These are phyloP conservation scores for Blastomyces parvus DNA, from an alignment of 2,329 filamentous ascomycete genomes.

Conservation along the genomic window DNA sequence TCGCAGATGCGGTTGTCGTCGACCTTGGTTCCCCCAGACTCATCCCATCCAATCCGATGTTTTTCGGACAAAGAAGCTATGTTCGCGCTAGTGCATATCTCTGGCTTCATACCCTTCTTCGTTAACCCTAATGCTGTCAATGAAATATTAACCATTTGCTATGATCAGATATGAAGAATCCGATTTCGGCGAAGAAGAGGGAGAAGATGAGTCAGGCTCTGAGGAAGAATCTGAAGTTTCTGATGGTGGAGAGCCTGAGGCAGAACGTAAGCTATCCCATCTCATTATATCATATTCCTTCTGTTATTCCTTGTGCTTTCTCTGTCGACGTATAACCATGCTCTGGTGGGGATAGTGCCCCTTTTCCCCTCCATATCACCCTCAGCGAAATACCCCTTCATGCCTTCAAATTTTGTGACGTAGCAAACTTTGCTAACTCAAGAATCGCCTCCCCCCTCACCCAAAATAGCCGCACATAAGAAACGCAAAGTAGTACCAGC, in stretches of 20 bases:
- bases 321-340: neutral
- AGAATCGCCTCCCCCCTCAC: neutral
- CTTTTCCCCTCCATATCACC: neutral
- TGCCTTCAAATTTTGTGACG: neutral
- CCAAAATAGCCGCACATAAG: slow-evolving; percentile 18
- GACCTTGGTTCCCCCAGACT: neutral
- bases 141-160: neutral
- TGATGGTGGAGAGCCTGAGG: slow-evolving; percentile 10
- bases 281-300: neutral
- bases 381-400: neutral
- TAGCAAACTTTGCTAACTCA: neutral
- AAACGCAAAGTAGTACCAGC: slow-evolving; percentile 21
- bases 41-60: too few species aligned
- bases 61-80: neutral
- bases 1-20: neutral
- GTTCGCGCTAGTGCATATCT: neutral
- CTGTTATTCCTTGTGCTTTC: too few species aligned
- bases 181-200: slow-evolving; percentile 21
- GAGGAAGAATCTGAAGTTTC: slow-evolving; percentile 19
- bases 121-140: neutral
- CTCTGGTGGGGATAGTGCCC: neutral
- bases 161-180: slow-evolving; percentile 26
- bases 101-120: neutral
- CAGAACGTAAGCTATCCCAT: slow-evolving; percentile 12
- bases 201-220: slow-evolving; percentile 14